These are phyloP conservation scores for Lasiosphaeria ovina DNA, from an alignment of 495 filamentous ascomycete genomes.

Conservation along the genomic window DNA sequence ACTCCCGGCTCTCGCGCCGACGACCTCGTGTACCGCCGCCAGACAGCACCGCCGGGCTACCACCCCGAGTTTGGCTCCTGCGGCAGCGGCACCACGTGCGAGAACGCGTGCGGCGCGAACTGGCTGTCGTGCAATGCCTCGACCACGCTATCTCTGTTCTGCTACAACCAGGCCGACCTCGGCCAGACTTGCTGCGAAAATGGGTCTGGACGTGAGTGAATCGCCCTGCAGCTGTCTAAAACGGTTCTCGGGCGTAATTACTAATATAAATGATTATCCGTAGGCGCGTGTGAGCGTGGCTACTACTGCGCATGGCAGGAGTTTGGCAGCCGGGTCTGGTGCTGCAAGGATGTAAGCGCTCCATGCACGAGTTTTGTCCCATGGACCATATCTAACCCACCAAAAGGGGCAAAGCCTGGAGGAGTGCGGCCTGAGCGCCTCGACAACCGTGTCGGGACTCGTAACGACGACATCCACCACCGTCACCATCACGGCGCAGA, in stretches of 20 bases:
- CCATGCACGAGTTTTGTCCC: background rate
- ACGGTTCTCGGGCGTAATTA: background rate
- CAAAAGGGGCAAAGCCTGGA: conserved; percentile 27
- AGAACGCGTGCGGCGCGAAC: conserved; percentile 29
- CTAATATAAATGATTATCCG: background rate
- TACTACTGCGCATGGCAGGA: conserved; percentile 32
- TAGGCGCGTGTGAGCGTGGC: conserved; percentile 29
- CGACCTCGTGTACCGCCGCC: conserved; percentile 20
- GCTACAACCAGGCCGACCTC: conserved; percentile 32
- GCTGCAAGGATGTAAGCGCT: conserved; percentile 28
- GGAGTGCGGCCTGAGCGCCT: conserved; percentile 20
- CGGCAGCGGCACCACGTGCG: conserved; percentile 27
- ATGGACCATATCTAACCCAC: conserved; percentile 3
- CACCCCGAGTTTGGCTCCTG: conserved; percentile 33
- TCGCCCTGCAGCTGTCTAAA: background rate
- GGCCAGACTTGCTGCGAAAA: conserved; percentile 32
- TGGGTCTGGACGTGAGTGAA: conserved; percentile 26
- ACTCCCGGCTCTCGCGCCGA: background rate
- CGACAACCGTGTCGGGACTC: background rate
- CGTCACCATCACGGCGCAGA: background rate
- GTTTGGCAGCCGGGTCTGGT: conserved; percentile 28
- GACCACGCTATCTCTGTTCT: conserved; percentile 31
- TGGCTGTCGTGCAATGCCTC: conserved; percentile 29
- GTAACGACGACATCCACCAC: background rate
- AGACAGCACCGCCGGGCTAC: conserved; percentile 26